Evolutionary conservation across 768 basidiomycete genomes (phyloP).

Genomic region (Pisolithus microcarpus): DNA sequence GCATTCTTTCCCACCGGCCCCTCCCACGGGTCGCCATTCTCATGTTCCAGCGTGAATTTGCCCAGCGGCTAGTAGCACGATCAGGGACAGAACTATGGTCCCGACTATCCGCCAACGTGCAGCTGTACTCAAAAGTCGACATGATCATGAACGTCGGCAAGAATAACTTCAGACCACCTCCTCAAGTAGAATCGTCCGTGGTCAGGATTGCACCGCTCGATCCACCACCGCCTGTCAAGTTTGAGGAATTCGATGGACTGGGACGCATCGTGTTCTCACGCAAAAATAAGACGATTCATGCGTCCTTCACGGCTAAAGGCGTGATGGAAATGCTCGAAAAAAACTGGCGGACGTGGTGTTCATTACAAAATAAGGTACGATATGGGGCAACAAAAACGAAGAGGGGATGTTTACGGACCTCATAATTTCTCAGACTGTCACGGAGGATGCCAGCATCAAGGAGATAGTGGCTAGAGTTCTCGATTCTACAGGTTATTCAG

Average conservation of each 20-base stretch:
- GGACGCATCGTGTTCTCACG: conserved; percentile 85
- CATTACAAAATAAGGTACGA: conserved; percentile 60
- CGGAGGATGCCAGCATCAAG: conserved; percentile 65
- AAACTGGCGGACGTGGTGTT: conserved; percentile 90
- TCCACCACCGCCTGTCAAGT: conserved; percentile 91
- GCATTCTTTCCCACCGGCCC: conserved; percentile 91
- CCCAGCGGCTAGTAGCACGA: conserved; percentile 79
- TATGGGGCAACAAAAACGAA: neutral
- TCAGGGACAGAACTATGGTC: conserved; percentile 89
- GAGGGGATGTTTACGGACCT: neutral
- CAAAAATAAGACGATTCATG: conserved; percentile 85
- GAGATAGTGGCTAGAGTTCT: conserved; percentile 67
- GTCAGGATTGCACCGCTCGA: conserved; percentile 87
- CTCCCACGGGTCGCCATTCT: conserved; percentile 90
- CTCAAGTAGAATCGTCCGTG: conserved; percentile 89
- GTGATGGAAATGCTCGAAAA: conserved; percentile 91
- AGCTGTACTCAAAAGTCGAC: conserved; percentile 94
- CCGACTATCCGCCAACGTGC: conserved; percentile 90
- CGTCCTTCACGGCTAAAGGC: conserved; percentile 89
- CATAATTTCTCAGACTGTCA: conserved; percentile 44
- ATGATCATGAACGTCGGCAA: conserved; percentile 94
- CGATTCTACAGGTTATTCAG: conserved; percentile 60
- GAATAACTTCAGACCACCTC: conserved; percentile 95
- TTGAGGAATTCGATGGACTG: conserved; percentile 97
- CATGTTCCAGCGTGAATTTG: conserved; percentile 99